Base-by-base conservation (phyloP, 371 early-diverging fungal genomes). In the Sporodiniella umbellata region DNA sequence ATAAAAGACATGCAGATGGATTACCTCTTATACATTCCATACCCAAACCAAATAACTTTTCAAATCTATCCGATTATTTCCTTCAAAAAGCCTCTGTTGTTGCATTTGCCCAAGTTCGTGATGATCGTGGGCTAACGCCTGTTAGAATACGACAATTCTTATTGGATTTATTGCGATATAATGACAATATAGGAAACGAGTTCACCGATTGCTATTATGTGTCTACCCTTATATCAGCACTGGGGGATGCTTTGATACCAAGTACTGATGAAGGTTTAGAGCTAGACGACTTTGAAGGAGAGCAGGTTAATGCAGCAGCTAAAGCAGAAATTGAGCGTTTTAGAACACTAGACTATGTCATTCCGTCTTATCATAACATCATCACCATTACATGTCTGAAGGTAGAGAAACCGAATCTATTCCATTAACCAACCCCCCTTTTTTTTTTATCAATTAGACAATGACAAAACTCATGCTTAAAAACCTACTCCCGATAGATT, bases 131-230 rank as follows among this genome's bases (percentile, higher is more conserved):
- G n/a, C 67, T 78, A 33, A 74, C 87, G 0, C 92, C 89, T n/a
- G 45, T 73, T 3, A 75, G 75, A 8, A 79, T 87, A 6, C 81
- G 88, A 0, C 69, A 80, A 18, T 78, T 90, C 35, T 55, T 97
- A 28, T 52, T 93, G 52, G 84, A 88, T 26, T 70, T 94, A 8
- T 69, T 95, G 26, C 77, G 81, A 38, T 91, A 86, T 66, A 96
- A 95, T 62, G 96, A 97, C 68, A 96, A 97, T 58, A 84, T 89
- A 28, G 86, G 87, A 28, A 97, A 96, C 57, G 70, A 79, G 68
- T 93, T 82, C 48, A 85, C 93, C 2, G 96, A 96, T 53, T 74
- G 83, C 43, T 90, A 87, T 51, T 94, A 88, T 51, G 64, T 94
- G 30, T 72, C 87, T n/a, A 72, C 82, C 1, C 56, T 94, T 23